A percentile compares a stretch with the other conserved stretches of the same genome.
phyloP scores from a whole-genome alignment of 2,329 filamentous ascomycete species.

The Pezicula carpinea region DNA sequence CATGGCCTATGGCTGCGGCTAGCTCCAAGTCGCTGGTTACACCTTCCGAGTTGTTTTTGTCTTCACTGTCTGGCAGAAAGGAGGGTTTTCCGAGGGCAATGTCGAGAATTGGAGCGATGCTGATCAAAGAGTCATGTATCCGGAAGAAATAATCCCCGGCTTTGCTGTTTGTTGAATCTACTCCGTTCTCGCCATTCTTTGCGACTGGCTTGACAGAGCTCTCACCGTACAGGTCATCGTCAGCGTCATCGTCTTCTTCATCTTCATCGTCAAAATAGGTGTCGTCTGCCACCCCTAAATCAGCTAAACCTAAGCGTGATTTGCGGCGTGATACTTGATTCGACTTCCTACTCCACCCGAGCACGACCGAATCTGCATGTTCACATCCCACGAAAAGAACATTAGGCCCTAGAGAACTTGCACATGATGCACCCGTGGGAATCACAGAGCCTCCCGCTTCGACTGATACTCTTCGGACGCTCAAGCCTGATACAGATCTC shows the following conservation, averaged over 20 bases:
- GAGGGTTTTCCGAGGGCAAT: conserved; percentile 62
- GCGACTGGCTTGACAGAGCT: conserved; percentile 36
- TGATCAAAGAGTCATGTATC: conserved; percentile 71
- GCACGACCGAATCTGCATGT: conserved; percentile 70
- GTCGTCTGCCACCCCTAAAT: conserved; percentile 50
- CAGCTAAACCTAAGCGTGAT: conserved; percentile 46
- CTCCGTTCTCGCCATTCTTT: conserved; percentile 33
- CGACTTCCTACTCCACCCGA: conserved; percentile 73
- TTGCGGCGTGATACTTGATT: conserved; percentile 58
- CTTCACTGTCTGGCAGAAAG: conserved; percentile 39
- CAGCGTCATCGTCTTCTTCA: conserved; percentile 47
- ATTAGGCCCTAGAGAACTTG: conserved; percentile 62
- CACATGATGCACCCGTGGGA: conserved; percentile 60
- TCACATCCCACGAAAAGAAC: conserved; percentile 83
- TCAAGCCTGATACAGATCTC: conserved; percentile 81
- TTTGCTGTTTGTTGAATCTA: conserved; percentile 35
- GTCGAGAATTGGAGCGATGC: conserved; percentile 74
- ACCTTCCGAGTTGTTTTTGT: conserved; percentile 37
- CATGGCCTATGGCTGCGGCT: conserved; percentile 57
- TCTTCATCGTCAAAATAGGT: conserved; percentile 38
- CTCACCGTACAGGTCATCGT: conserved; percentile 59
- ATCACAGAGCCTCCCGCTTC: conserved; percentile 62
- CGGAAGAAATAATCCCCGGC: conserved; percentile 67
- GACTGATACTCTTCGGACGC: conserved; percentile 58
- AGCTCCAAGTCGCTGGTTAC: conserved; percentile 55